phyloP scores from a whole-genome alignment of 371 early-diverging fungal species.

The Mortierella sp. region DNA sequence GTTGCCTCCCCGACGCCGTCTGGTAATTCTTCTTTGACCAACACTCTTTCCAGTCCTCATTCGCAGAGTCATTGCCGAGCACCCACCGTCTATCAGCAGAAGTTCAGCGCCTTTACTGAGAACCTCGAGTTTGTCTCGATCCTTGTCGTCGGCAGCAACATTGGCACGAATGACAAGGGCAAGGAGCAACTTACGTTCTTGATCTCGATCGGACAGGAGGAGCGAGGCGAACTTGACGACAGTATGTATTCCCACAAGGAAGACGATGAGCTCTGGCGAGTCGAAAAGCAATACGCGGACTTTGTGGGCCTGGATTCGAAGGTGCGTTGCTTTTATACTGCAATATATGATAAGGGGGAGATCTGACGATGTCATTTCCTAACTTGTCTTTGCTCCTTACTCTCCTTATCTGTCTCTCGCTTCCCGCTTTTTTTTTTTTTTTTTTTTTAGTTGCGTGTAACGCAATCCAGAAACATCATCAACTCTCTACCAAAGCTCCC shows the following conservation, averaged over 20 bases:
- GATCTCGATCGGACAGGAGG: conserved; percentile 60
- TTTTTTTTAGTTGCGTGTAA: conserved; percentile 63
- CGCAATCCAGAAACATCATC: conserved; percentile 59
- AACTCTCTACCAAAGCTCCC: conserved; percentile 77
- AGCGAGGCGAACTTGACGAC: conserved; percentile 37
- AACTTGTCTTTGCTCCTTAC: no score
- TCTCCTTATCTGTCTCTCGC: no score
- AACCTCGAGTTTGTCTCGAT: conserved; percentile 46
- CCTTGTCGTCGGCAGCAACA: conserved; percentile 74
- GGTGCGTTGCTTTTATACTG: no score
- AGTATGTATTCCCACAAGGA: conserved; percentile 49
- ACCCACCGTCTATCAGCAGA: conserved; percentile 36
- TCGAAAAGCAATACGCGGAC: conserved; percentile 87
- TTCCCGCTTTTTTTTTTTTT: not conserved
- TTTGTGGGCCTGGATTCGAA: conserved; percentile 78
- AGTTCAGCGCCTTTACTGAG: conserved; percentile 48
- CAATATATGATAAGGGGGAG: no score
- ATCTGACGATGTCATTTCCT: no score
- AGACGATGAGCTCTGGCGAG: conserved; percentile 76
- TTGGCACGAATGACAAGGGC: conserved; percentile 74
- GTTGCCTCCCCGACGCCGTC: conserved; percentile 52
- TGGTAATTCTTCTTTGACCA: conserved; percentile 42
- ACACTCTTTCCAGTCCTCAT: conserved; percentile 12
- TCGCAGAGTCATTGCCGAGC: conserved; percentile 14
- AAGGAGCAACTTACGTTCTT: conserved; percentile 73